Base-by-base conservation (phyloP, 805 yeast genomes). In the Yamadazyma sp. region DNA sequence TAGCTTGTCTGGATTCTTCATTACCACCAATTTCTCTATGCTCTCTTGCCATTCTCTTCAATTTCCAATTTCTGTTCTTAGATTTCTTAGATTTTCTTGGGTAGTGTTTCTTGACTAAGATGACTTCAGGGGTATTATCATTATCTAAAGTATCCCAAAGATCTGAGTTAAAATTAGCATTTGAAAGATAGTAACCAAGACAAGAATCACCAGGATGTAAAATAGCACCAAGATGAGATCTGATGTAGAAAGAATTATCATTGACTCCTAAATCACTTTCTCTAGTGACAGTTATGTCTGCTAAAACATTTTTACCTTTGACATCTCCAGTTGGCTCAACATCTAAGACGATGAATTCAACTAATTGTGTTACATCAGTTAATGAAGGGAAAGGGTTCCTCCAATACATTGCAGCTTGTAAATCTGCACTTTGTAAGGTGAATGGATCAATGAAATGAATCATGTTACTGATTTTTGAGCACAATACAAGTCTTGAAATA, bases 1-100 rank as follows among this genome's bases (percentile, higher is more conserved):
- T 83, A 37, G 86, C 89, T 45, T 78, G 82, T 65, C 88, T 82
- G 12, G 72, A 61, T 45, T 67, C 73, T 48, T 77, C 80, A 47
- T 78, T 72, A 39, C 93, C 94, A 29, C 81, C 88, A 46, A 86
- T 79, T 50, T 89, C 97, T 47, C 78, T 76, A 66, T 89, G 95
- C 65, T 93, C 98, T 55, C 75, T 85, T 24, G 98, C 98, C 96
- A 91, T 89, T 74, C 98, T 84, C 80, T 86, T 85, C 63, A 91
- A 78, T 65, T 83, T 86, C 95, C 95, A 86, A 61, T 72, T 71
- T 74, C 91, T 80, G 72, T 80, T 76, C 76, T 82, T 82, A 47
- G 76, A 65, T 69, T 78, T 82, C 67, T 76, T 78, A 30, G 78
- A 70, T 68, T 82, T 83, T 71, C 95, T 82, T 30, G 80, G 73